Base-by-base conservation (phyloP, 495 filamentous ascomycete genomes). In the Clavariopsis aquatica region DNA sequence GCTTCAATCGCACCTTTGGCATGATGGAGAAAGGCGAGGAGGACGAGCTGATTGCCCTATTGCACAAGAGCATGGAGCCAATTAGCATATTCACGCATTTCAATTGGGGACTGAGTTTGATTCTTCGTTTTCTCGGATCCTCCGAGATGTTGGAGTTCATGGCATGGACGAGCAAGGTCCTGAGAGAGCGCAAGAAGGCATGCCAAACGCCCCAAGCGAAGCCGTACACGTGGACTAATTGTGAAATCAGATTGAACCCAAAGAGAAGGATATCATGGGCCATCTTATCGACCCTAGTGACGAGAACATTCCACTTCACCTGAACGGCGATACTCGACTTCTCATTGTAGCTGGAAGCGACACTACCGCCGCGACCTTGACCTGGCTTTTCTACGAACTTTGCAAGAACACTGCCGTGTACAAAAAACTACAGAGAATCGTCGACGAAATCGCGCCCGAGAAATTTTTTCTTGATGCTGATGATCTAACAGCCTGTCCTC, bases 1-100 rank as follows among this genome's bases (percentile, higher is more conserved):
- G 80, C 0, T 83, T 84, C 57, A 80, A 76, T 12, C 71, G 75
- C 36, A 75, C 75, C 7, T 83, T 82, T 64, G 60, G 72, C 27
- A 70, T 70, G 70, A 19, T 72, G 24, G 49, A 65, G 27, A 65
- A 62, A 19, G 66, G 66, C 12, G 46, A 70, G 29, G 55, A 59
- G 49, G 68, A 72, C 49, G 52, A 46, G 17, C 36, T 56, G 5
- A 69, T 72, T 36, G 53, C 58, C 1, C 13, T 54, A 0, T 36
- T 72, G 46, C 64, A 66, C 46, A 55, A 60, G 26, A 46, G 51
- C 6, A 65, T 66, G 62, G 57, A 19, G 13, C 17, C 54, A 1
- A 19, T 66, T 15, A 46, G 27, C 3, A 22, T 66, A 17, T 24
- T 66, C 2, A 19, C 8, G 15, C 68, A 64, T 29, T 20, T 55